Evolutionary conservation across 768 basidiomycete species (phyloP).

Genomic region (Coprinellus micaceus): DNA sequence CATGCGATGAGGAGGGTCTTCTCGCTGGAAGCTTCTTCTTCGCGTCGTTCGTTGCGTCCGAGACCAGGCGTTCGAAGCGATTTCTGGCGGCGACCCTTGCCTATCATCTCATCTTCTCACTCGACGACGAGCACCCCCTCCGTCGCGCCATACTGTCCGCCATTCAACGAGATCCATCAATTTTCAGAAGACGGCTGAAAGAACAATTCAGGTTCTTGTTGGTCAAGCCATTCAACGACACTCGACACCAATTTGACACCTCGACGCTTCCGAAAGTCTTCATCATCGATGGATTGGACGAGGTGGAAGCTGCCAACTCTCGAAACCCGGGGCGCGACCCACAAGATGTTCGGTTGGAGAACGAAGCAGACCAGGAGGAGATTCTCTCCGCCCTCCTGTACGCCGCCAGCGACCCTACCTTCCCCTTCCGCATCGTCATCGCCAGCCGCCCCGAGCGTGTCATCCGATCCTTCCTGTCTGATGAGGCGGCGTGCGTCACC

Average conservation of each 20-base stretch:
- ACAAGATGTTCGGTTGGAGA: neutral
- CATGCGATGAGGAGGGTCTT: neutral
- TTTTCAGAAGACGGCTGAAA: too few relatives aligned
- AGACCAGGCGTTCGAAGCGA: neutral
- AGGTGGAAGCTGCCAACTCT: neutral
- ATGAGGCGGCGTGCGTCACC: neutral
- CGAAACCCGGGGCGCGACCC: neutral
- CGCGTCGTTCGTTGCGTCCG: neutral
- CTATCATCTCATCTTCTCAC: neutral
- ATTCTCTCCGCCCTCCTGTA: constrained; percentile 6
- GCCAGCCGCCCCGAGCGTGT: constrained; percentile 8
- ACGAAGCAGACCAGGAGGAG: neutral
- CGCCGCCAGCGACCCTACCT: neutral
- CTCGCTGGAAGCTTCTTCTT: constrained; percentile 14
- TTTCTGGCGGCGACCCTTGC: constrained; percentile 2
- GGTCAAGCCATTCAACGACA: neutral
- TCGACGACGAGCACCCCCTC: too few relatives aligned
- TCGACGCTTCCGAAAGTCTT: neutral
- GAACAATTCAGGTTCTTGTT: neutral
- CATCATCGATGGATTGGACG: constrained; percentile 14
- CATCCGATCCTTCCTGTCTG: neutral
- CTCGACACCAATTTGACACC: neutral
- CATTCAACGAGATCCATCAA: too few relatives aligned
- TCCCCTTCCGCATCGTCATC: constrained; percentile 5
- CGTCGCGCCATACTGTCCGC: neutral